A percentile compares a stretch with the other conserved stretches of the same genome.
phyloP scores from a whole-genome alignment of 73 alveolate genomes.

The Loxodes magnus region DNA sequence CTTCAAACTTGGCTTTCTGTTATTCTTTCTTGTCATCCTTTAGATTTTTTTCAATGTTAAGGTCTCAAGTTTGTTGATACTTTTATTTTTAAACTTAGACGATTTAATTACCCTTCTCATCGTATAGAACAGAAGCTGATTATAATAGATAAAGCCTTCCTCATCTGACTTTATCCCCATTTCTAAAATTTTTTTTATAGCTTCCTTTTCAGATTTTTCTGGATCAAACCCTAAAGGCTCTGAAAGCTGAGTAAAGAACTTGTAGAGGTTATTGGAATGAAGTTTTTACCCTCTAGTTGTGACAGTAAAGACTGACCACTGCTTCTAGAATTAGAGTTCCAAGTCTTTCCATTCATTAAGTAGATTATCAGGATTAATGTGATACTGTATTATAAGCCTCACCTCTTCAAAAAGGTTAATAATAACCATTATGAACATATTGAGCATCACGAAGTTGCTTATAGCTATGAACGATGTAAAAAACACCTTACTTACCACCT shows the following conservation, averaged over 20 bases:
- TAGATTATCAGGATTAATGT: slow-evolving; percentile 79
- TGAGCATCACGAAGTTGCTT: slow-evolving; percentile 72
- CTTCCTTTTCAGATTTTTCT: slow-evolving; percentile 10
- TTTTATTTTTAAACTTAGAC: too few species aligned
- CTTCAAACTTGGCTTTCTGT: too few species aligned
- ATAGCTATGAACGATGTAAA: slow-evolving; percentile 26
- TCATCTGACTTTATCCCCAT: slow-evolving; percentile 55
- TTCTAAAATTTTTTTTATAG: slow-evolving; percentile 33
- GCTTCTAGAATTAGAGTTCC: slow-evolving; percentile 54
- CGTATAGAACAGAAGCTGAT: slow-evolving; percentile 50
- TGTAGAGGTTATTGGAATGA: slow-evolving; percentile 23
- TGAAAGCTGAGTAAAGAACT: slow-evolving; percentile 28
- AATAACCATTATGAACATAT: slow-evolving; percentile 86
- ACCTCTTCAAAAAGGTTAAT: slow-evolving; percentile 87
- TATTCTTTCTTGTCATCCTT: too few species aligned
- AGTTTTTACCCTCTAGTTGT: slow-evolving; percentile 44
- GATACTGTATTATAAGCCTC: too few species aligned
- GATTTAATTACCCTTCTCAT: too few species aligned
- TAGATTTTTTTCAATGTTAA: too few species aligned
- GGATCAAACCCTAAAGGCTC: slow-evolving; percentile 49
- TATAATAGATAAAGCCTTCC: slow-evolving; percentile 59
- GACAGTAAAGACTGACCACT: slow-evolving; percentile 63
- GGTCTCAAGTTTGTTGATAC: too few species aligned
- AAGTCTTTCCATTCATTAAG: slow-evolving; percentile 64
- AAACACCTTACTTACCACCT: slow-evolving; percentile 30